Conservation (phyloP, 805 yeast species). For the Debaryomyces prosopidis region DNA sequence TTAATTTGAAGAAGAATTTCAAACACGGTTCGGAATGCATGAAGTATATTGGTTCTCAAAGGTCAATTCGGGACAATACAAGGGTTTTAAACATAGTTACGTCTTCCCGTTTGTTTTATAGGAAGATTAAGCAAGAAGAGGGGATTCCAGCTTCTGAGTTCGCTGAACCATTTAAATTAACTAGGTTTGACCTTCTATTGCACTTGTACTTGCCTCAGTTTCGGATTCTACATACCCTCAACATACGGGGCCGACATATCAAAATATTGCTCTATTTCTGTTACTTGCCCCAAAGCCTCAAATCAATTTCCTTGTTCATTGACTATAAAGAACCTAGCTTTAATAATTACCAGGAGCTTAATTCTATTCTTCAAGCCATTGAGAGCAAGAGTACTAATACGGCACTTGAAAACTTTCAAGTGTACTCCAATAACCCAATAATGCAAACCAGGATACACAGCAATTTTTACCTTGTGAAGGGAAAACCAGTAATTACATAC, state of each 20-base stretch:
- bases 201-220: neutral
- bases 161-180: neutral
- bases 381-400: neutral
- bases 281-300: neutral
- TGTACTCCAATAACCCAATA: slow-evolving; percentile 5
- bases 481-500: neutral
- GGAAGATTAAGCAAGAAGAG: neutral
- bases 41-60: neutral
- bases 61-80: neutral
- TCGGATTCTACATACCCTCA: neutral
- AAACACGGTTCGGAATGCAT: neutral
- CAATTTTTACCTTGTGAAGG: neutral
- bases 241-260: neutral
- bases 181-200: neutral
- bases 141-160: neutral
- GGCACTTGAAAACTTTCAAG: slow-evolving; percentile 4
- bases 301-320: slow-evolving; percentile 1
- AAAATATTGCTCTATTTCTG: neutral
- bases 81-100: neutral
- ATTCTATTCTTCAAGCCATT: neutral
- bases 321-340: slow-evolving; percentile 1
- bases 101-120: neutral
- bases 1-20: too few species aligned
- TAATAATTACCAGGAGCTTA: neutral
- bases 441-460: slow-evolving; percentile 7